Evolutionary conservation across 176 grass and related monocot genomes (phyloP).

Genomic region (Aechmea fasciata): DNA sequence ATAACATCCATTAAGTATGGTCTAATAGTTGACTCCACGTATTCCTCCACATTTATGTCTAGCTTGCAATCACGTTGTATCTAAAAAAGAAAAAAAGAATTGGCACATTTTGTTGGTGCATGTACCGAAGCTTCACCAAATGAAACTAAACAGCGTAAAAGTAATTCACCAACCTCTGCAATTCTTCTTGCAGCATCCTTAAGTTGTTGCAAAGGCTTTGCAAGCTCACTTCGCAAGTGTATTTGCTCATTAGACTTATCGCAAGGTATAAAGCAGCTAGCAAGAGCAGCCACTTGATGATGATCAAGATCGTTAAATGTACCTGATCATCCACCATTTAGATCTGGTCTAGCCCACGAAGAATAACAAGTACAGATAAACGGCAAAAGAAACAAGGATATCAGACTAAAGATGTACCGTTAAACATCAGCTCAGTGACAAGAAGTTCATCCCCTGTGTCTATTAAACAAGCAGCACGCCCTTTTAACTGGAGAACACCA

Average conservation of each 20-base stretch:
- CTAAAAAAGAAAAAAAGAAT: constrained; percentile 37
- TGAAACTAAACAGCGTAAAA: constrained; percentile 18
- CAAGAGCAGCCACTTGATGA: constrained; percentile 88
- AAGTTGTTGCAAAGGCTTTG: constrained; percentile 76
- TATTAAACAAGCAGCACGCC: constrained; percentile 93
- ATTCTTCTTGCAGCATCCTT: constrained; percentile 98
- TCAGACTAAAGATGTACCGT: constrained; percentile 34
- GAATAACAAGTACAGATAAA: constrained; percentile 5
- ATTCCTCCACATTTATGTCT: constrained; percentile 93
- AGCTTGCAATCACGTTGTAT: constrained; percentile 98
- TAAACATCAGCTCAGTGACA: constrained; percentile 99
- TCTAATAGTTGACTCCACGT: constrained; percentile 72
- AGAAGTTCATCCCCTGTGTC: constrained; percentile 96
- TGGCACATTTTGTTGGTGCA: constrained; percentile 7
- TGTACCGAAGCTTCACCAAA: constrained; percentile 3
- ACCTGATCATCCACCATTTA: constrained; percentile 27
- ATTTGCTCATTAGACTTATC: constrained; percentile 98
- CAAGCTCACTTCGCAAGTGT: constrained; percentile 84
- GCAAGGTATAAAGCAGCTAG: constrained; percentile 88
- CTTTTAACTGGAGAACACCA: constrained; percentile 92
- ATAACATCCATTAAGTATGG: constrained; percentile 96
- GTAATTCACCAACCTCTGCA: constrained; percentile 58
- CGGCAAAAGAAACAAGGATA: neutral
- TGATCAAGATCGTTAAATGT: constrained; percentile 99
- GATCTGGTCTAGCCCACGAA: neutral